These are phyloP conservation scores for Stylosanthes scabra DNA, from an alignment of 331 rosid species.

Conservation along the genomic window DNA sequence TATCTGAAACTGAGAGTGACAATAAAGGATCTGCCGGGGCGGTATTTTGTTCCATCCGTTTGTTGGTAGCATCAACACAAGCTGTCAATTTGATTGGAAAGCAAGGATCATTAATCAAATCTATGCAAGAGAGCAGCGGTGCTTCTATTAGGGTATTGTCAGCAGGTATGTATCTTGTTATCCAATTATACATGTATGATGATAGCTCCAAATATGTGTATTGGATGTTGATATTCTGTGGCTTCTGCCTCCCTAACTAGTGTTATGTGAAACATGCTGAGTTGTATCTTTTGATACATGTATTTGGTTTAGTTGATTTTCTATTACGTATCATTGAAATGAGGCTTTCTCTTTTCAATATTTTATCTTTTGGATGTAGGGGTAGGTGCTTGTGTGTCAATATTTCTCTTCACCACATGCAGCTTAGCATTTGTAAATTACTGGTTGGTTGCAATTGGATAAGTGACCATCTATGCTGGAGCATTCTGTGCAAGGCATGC, in stretches of 20 bases:
- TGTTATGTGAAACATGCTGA: constrained; percentile 24
- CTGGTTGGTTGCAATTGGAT: constrained; percentile 2
- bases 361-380: background rate
- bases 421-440: constrained; percentile 11
- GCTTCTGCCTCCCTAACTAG: constrained; percentile 4
- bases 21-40: constrained; percentile 53
- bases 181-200: background rate
- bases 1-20: constrained; percentile 73
- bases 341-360: background rate
- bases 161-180: constrained; percentile 63
- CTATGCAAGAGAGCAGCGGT: constrained; percentile 83
- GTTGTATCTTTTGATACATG: background rate
- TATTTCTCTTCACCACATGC: background rate
- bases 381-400: background rate
- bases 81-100: constrained; percentile 94
- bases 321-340: background rate
- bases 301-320: constrained; percentile 21
- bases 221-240: constrained; percentile 15
- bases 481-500: background rate
- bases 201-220: constrained; percentile 4
- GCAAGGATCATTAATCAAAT: constrained; percentile 85
- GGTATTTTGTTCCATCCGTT: constrained; percentile 70
- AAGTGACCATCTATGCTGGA: background rate
- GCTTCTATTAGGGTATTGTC: constrained; percentile 85
- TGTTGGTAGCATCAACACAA: constrained; percentile 91